Conservation (phyloP, 768 basidiomycete species). For the Pholiota microspora region DNA sequence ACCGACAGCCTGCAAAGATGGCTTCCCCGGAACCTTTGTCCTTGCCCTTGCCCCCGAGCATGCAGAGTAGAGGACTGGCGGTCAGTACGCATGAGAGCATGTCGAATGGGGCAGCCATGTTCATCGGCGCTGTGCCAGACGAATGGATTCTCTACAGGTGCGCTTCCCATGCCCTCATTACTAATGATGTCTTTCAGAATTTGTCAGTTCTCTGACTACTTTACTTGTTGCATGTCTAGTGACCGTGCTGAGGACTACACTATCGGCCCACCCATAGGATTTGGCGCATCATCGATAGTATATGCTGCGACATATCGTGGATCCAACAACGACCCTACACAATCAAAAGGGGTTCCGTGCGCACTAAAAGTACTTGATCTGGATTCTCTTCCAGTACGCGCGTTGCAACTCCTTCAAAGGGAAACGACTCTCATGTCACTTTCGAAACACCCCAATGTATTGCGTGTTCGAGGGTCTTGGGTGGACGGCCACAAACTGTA, state of each 20-base stretch:
- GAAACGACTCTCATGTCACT: conserved; percentile 93
- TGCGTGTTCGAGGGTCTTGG: conserved; percentile 91
- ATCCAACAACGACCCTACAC: conserved; percentile 18
- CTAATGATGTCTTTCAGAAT: neutral
- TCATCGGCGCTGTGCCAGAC: conserved; percentile 82
- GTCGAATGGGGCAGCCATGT: conserved; percentile 26
- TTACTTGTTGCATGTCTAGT: conserved; percentile 34
- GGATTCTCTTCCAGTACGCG: conserved; percentile 68
- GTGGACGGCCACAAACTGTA: conserved; percentile 78
- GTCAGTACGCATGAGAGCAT: conserved; percentile 20
- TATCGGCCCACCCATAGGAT: conserved; percentile 78
- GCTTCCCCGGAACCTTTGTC: neutral
- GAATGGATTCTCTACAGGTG: conserved; percentile 84
- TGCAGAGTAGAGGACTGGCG: neutral
- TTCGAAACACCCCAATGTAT: conserved; percentile 89
- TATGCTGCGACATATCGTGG: conserved; percentile 68
- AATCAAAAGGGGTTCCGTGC: conserved; percentile 43
- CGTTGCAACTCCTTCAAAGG: conserved; percentile 71
- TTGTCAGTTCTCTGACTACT: conserved; percentile 7
- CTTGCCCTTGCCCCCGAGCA: neutral
- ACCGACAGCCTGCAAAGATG: neutral
- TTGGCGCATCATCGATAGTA: conserved; percentile 90
- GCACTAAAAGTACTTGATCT: conserved; percentile 91
- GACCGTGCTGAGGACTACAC: conserved; percentile 71
- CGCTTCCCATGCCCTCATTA: conserved; percentile 8